Evolutionary conservation across 306 rosid species (phyloP).

Genomic region (Prunus kanzakura): DNA sequence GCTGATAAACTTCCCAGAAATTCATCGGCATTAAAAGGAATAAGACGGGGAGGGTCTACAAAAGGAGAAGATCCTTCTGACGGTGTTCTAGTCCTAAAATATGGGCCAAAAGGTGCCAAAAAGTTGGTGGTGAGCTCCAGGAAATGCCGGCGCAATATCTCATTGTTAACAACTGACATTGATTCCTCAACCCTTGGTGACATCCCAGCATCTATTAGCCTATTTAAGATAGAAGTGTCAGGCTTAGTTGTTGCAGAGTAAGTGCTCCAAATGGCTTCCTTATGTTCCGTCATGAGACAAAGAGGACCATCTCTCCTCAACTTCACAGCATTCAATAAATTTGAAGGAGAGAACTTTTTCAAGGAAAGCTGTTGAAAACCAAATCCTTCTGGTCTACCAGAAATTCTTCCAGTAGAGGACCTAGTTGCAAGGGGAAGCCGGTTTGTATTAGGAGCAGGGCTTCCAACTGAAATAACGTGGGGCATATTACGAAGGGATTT

Average conservation of each 20-base stretch:
- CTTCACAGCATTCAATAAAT: conserved; percentile 75
- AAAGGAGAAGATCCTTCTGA: conserved; percentile 80
- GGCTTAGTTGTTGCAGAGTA: conserved; percentile 82
- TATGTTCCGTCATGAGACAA: conserved; percentile 95
- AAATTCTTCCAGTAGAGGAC: conserved; percentile 54
- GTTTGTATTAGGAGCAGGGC: conserved; percentile 66
- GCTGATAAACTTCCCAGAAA: conserved; percentile 68
- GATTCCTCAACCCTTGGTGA: conserved; percentile 89
- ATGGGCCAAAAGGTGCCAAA: conserved; percentile 94
- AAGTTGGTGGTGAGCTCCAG: conserved; percentile 86
- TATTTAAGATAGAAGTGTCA: conserved; percentile 80
- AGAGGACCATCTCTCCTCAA: conserved; percentile 91
- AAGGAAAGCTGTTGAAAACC: conserved; percentile 76
- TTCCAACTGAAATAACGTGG: conserved; percentile 84
- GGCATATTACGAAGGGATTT: conserved; percentile 75
- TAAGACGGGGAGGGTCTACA: conserved; percentile 65
- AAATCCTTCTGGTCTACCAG: conserved; percentile 55
- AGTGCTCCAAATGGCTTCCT: conserved; percentile 91
- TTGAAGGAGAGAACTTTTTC: conserved; percentile 75
- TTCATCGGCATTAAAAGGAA: conserved; percentile 63
- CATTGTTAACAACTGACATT: conserved; percentile 89
- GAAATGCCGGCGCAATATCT: conserved; percentile 81
- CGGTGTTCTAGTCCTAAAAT: conserved; percentile 68
- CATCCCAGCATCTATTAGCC: conserved; percentile 86
- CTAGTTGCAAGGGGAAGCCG: conserved; percentile 42